Percentiles rank a stretch among this genome's conserved stretches.
Conservation (phyloP, 108 stramenopile species). For the Chaetoceros muelleri region DNA sequence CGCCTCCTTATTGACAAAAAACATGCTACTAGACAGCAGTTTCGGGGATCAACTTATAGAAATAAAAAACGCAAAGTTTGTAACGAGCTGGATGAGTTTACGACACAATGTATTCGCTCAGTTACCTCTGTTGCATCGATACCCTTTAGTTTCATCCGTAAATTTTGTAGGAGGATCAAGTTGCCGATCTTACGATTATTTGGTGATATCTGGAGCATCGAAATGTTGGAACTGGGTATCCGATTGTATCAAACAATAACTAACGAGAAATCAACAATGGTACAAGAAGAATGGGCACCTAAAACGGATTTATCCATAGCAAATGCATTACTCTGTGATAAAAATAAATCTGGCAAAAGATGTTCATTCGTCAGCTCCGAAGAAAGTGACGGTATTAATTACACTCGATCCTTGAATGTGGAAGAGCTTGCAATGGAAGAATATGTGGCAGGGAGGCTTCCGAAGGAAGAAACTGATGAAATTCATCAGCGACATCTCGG, state of each 20-base stretch:
- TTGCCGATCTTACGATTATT: conserved; percentile 40
- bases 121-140: conserved; percentile 25
- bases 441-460: conserved; percentile 53
- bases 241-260: conserved; percentile 15
- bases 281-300: conserved; percentile 61
- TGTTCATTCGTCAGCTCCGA: conserved; percentile 73
- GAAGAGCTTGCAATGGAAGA: conserved; percentile 75
- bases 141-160: conserved; percentile 53
- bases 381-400: conserved; percentile 9
- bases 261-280: conserved; percentile 5
- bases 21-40: conserved; percentile 26
- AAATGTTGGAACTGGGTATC: conserved; percentile 40
- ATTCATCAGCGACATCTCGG: conserved; percentile 13
- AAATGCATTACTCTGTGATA: conserved; percentile 39
- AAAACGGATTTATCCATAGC: conserved; percentile 56
- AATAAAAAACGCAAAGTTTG: neutral
- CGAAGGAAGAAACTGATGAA: conserved; percentile 11
- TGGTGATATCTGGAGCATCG: conserved; percentile 12
- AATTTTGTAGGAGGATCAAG: conserved; percentile 50
- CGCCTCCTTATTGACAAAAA: conserved; percentile 57
- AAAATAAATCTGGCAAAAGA: conserved; percentile 25
- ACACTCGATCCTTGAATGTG: conserved; percentile 50
- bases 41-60: conserved; percentile 4
- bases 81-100: conserved; percentile 14
- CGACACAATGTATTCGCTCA: conserved; percentile 1